Percentiles rank a stretch among this genome's conserved stretches.
Conservation (phyloP, 78 protist genomes). For the Andalucia godoyi region DNA sequence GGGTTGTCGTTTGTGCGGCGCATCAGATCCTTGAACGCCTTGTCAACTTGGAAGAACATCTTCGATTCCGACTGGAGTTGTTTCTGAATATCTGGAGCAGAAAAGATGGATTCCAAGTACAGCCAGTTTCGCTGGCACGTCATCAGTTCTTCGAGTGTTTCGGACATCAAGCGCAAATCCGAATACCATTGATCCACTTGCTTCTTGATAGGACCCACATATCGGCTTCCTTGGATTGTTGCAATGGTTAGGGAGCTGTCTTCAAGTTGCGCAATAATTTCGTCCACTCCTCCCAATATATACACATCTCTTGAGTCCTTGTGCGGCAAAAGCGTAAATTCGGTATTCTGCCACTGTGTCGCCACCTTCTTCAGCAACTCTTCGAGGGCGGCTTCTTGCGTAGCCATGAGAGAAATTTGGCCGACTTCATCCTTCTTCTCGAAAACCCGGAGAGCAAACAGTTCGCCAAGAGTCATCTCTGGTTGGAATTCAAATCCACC, state of each 20-base stretch:
- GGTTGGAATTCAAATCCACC: neutral
- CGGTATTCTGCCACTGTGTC: neutral
- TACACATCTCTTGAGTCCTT: constrained; percentile 23
- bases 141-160: constrained; percentile 71
- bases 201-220: constrained; percentile 37
- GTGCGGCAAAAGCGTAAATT: constrained; percentile 7
- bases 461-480: constrained; percentile 7
- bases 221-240: constrained; percentile 55
- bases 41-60: constrained; percentile 46
- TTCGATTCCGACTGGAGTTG: constrained; percentile 52
- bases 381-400: constrained; percentile 27
- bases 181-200: constrained; percentile 61
- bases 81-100: constrained; percentile 49
- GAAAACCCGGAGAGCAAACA: neutral
- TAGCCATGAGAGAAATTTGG: constrained; percentile 18
- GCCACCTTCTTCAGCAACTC: constrained; percentile 20
- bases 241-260: constrained; percentile 32
- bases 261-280: constrained; percentile 16
- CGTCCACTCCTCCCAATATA: constrained; percentile 46
- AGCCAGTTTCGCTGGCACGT: constrained; percentile 61
- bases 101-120: constrained; percentile 59
- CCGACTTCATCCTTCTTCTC: constrained; percentile 7
- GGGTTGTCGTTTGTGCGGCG: constrained; percentile 13
- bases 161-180: constrained; percentile 24
- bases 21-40: constrained; percentile 52